phyloP scores from a whole-genome alignment of 495 filamentous ascomycete genomes.

The Eremomyces bilateralis region DNA sequence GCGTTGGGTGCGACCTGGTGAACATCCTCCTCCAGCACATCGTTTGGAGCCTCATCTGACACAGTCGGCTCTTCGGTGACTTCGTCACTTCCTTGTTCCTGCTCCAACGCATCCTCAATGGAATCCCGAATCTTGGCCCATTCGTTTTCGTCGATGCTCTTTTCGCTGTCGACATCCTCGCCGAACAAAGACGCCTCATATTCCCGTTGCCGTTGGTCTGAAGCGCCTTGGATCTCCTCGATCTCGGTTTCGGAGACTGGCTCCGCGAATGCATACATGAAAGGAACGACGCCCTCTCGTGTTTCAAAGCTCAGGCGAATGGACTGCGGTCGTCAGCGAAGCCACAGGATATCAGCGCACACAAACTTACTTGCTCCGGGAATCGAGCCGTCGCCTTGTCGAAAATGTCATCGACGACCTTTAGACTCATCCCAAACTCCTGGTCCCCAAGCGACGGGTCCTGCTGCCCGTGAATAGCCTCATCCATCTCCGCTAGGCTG shows the following conservation, averaged over 20 bases:
- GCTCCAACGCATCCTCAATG: slow-evolving; percentile 5
- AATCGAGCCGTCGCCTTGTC: slow-evolving; percentile 51
- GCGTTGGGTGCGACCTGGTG: not conserved
- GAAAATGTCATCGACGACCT: slow-evolving; percentile 54
- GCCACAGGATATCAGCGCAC: not conserved
- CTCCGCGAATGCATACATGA: slow-evolving; percentile 80
- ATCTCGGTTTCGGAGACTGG: slow-evolving; percentile 56
- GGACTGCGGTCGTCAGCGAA: slow-evolving; percentile 26
- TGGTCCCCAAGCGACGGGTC: slow-evolving; percentile 47
- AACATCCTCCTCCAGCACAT: not conserved
- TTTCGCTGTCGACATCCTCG: slow-evolving; percentile 10
- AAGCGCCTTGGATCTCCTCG: slow-evolving; percentile 45
- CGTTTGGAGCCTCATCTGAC: slow-evolving; percentile 1
- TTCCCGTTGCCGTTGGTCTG: slow-evolving; percentile 35
- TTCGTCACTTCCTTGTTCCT: slow-evolving; percentile 3
- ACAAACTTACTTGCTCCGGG: slow-evolving; percentile 30
- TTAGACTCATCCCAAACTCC: slow-evolving; percentile 69
- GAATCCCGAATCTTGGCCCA: not conserved
- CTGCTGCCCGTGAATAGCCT: slow-evolving; percentile 49
- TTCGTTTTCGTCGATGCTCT: not conserved
- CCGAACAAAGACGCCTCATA: slow-evolving; percentile 45
- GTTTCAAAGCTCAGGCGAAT: slow-evolving; percentile 80
- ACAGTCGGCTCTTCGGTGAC: slow-evolving; percentile 5
- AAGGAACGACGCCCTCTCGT: slow-evolving; percentile 31
- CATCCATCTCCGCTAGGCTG: slow-evolving; percentile 67